Evolutionary conservation across 1,139 yeast species (phyloP), one percentile per base, ranked within the genome.

Genomic region (Kodamaea arcana): DNA sequence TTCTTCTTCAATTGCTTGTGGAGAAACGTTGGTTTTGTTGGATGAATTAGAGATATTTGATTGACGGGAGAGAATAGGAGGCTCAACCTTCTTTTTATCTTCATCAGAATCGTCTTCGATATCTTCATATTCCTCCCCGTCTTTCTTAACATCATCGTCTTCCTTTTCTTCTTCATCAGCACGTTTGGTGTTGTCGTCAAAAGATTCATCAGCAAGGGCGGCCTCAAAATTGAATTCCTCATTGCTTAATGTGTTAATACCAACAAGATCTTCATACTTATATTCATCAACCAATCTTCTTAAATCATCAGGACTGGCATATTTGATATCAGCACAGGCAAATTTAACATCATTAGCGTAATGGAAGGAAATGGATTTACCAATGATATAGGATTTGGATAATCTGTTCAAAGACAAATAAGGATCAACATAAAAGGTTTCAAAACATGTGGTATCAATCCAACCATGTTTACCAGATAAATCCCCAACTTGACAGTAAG

Each of bases 401-500:
- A 53, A 53, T 24, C 66, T 62, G 46, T 75, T 63, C 47, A 78
- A 66, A 0, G 81, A 72, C 37, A 78, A 51, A 52, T 64, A 78
- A 4, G 76, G 76, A 47, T 78, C 84, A 33, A 60, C 51, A 49
- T 72, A 78, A 40, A 63, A 65, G 18, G 73, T 60, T 49, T 74
- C 77, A 52, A 69, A 73, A 46, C 80, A 74, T 3, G 80, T 75
- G 17, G 77, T 62, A 46, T 74, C 65, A 43, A 78, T 72, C 56
- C 63, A 62, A 3, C 83, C 84, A 52, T 78, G 81, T 49, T 78
- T 78, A 22, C 83, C 83, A 30, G 80, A 71, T 44, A 78, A 70
- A 49, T 78, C 83, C 30, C 84, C 83, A 21, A 76, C 69, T 53
- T 74, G 75, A 52, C 83, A 77, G 32, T 56, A 61, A 8, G 78